These are phyloP conservation scores for Lentinula sp. DNA, from an alignment of 768 basidiomycete species.

Conservation along the genomic window DNA sequence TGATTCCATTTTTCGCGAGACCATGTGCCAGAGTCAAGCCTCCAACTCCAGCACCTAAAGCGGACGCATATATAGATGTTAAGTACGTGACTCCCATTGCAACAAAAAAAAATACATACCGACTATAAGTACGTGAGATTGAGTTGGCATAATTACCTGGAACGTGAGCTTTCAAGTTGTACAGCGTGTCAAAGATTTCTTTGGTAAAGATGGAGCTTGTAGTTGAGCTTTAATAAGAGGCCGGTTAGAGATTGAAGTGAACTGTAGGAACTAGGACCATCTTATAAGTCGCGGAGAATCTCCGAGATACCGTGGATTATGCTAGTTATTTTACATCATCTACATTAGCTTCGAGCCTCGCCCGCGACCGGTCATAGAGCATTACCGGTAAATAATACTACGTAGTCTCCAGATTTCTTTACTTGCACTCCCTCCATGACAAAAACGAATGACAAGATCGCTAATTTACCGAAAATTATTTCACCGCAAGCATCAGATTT, in stretches of 20 bases:
- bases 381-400: too few relatives aligned
- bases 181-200: background rate
- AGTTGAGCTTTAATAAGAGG: too few relatives aligned
- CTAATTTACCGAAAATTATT: too few relatives aligned
- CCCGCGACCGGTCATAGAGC: too few relatives aligned
- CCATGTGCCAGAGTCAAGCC: background rate
- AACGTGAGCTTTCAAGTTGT: too few relatives aligned
- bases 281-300: slow-evolving; percentile 9
- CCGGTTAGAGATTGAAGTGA: too few relatives aligned
- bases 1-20: background rate
- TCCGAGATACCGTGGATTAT: background rate
- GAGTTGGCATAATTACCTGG: background rate
- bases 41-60: background rate
- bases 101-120: background rate
- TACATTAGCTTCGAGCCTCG: too few relatives aligned
- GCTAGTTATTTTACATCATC: too few relatives aligned
- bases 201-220: background rate
- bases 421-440: too few relatives aligned
- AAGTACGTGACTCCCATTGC: background rate
- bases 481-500: too few relatives aligned
- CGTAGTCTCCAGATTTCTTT: too few relatives aligned
- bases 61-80: background rate
- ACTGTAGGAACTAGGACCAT: slow-evolving; percentile 13
- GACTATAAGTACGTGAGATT: background rate
- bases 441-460: too few relatives aligned